These are phyloP conservation scores for Peronospora tabacina DNA, from an alignment of 352 stramenopile genomes.

Conservation along the genomic window DNA sequence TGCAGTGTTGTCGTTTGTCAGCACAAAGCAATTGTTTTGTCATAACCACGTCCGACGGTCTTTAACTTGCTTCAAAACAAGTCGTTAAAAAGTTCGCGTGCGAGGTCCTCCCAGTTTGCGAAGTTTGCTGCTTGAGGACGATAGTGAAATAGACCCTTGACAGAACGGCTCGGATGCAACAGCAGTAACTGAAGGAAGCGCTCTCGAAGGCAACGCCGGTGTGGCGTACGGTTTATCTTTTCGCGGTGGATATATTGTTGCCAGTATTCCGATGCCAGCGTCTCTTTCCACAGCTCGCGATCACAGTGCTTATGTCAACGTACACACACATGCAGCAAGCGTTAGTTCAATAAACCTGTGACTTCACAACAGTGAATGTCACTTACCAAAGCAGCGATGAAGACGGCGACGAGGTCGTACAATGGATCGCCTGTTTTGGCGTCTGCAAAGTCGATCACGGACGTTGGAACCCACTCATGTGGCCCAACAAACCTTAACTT, in stretches of 20 bases:
- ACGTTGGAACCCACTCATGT: slow-evolving; percentile 47
- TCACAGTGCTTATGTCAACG: slow-evolving; percentile 55
- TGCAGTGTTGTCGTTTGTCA: slow-evolving; percentile 6
- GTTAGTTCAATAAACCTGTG: slow-evolving; percentile 3
- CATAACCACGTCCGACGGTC: background rate
- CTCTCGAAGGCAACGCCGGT: slow-evolving; percentile 36
- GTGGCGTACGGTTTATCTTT: slow-evolving; percentile 9
- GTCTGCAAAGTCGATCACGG: slow-evolving; percentile 86
- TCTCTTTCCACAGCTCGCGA: slow-evolving; percentile 44
- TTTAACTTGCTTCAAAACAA: slow-evolving; percentile 30
- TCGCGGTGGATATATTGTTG: slow-evolving; percentile 55
- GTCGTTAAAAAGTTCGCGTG: slow-evolving; percentile 52
- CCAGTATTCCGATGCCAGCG: slow-evolving; percentile 62
- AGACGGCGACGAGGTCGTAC: slow-evolving; percentile 78
- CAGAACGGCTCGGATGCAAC: slow-evolving; percentile 65
- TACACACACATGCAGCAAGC: slow-evolving; percentile 1
- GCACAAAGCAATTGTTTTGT: background rate
- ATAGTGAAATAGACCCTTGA: slow-evolving; percentile 65
- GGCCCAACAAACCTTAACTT: slow-evolving; percentile 41
- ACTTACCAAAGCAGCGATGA: slow-evolving; percentile 72
- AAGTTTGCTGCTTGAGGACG: slow-evolving; percentile 37
- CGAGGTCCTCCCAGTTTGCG: slow-evolving; percentile 55
- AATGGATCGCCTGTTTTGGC: slow-evolving; percentile 79
- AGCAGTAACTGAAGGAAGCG: slow-evolving; percentile 70
- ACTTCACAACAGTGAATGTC: background rate